Conservation (phyloP, 208 protist genomes). For the Leishmania martiniquensis region DNA sequence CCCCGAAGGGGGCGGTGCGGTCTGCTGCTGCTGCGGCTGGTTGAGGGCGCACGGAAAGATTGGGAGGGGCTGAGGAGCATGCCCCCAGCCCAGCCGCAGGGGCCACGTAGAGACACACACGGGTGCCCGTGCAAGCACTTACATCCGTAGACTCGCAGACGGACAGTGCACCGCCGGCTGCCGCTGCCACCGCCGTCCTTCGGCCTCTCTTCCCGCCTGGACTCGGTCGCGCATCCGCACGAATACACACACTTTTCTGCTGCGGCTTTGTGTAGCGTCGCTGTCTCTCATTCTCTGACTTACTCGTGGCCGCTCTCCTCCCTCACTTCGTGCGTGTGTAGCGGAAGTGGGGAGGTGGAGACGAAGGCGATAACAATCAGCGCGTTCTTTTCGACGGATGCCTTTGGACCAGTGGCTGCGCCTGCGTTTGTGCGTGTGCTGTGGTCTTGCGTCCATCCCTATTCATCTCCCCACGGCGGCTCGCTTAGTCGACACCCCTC, state of each 20-base stretch:
- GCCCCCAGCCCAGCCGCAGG: not conserved
- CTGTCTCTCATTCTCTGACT: not conserved
- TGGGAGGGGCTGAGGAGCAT: not conserved
- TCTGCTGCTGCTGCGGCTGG: not conserved
- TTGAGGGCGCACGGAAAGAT: not conserved
- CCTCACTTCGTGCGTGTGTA: not conserved
- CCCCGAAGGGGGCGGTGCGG: not conserved
- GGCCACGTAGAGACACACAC: not conserved
- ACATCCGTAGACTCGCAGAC: not conserved
- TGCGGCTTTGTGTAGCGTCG: not conserved
- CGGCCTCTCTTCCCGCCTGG: not conserved
- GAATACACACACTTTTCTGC: not conserved
- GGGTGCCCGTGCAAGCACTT: too few relatives aligned
- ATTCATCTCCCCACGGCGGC: not conserved
- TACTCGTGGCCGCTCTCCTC: not conserved
- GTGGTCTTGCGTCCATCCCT: not conserved
- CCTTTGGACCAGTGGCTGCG: not conserved
- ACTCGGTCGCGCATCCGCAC: not conserved
- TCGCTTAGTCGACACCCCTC: not conserved
- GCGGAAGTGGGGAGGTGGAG: not conserved
- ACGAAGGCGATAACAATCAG: not conserved
- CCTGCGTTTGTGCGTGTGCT: not conserved
- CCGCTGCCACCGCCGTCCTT: not conserved
- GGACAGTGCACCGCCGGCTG: not conserved
- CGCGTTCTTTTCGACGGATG: not conserved